Evolutionary conservation across 805 yeast species (phyloP), one percentile per base, ranked within the genome.

Genomic region (Phaffomyces antillensis): DNA sequence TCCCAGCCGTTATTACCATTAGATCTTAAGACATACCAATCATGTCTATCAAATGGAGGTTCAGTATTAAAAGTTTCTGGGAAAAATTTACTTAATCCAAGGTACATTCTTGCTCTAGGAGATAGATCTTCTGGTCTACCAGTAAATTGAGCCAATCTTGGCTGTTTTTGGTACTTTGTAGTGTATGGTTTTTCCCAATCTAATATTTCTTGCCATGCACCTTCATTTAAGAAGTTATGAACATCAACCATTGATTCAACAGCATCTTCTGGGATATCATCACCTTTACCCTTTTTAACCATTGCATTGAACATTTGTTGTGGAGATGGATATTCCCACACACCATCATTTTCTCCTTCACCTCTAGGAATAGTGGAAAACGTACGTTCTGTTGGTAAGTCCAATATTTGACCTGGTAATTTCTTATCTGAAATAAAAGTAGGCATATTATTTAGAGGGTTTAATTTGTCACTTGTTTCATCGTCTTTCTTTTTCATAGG

Each of bases 221-320:
- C 96, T 63, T 93, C 99, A 63, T 93, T 93, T 51, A 93, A 66
- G 59, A 90, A 93, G 64, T 93, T 93, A 66, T 93, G 99, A 39
- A 93, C 95, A 52, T 84, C 91, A 24, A 93, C 99, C 99, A 93
- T 93, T 39, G 86, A 76, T 54, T 87, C 96, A 4, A 93, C 97
- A 1, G 96, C 96, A 51, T 88, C 96, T 62, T 90, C 98, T 3
- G 91, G 95, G 43, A 91, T 77, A 40, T 83, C 95, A 38, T 86
- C 84, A 3, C 77, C 81, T 58, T 93, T 91, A 18, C 96, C 96
- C 68, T 93, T 93, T 52, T 91, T 79, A 25, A 89, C 68, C 98
- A 93, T 91, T 12, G 99, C 99, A 59, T 91, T 90, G 53, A 89
- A 81, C 99, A 93, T 93, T 63, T 93, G 99, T 66, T 93, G 99